Percentiles rank a stretch among this genome's conserved stretches.
Conservation (phyloP, 169 alveolate genomes). For the Eimeria tenella region DNA sequence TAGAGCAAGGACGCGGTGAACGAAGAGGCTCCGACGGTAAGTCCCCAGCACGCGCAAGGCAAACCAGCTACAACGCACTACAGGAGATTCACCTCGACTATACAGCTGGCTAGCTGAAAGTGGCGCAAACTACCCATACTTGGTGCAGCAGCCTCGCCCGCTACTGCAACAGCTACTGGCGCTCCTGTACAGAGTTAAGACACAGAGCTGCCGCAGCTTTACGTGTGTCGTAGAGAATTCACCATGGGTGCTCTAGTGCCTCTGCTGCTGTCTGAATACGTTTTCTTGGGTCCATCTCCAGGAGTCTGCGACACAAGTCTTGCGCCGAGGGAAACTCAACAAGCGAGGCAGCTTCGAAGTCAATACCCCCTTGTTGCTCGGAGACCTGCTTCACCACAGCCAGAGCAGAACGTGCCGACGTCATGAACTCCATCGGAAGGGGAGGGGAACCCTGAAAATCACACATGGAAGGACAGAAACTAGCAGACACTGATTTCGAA, state of each 20-base stretch:
- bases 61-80: no score
- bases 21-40: neutral
- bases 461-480: neutral
- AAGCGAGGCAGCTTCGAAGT: slow-evolving; percentile 91
- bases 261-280: slow-evolving; percentile 88
- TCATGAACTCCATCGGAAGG: slow-evolving; percentile 92
- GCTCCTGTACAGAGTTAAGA: neutral
- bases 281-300: slow-evolving; percentile 88
- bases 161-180: neutral
- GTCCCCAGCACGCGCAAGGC: no score
- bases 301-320: slow-evolving; percentile 90
- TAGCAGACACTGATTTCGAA: no score
- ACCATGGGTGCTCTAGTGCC: slow-evolving; percentile 94
- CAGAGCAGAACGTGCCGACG: slow-evolving; percentile 88
- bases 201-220: neutral
- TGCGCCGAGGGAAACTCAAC: slow-evolving; percentile 92
- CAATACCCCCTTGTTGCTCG: slow-evolving; percentile 71
- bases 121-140: no score
- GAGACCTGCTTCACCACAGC: slow-evolving; percentile 84
- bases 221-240: neutral
- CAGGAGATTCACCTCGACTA: no score
- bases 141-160: neutral
- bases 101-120: no score
- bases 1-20: neutral
- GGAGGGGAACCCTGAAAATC: slow-evolving; percentile 91